These are phyloP conservation scores for Leptosphaerulina australis DNA, from an alignment of 2,329 filamentous ascomycete genomes.

Conservation along the genomic window DNA sequence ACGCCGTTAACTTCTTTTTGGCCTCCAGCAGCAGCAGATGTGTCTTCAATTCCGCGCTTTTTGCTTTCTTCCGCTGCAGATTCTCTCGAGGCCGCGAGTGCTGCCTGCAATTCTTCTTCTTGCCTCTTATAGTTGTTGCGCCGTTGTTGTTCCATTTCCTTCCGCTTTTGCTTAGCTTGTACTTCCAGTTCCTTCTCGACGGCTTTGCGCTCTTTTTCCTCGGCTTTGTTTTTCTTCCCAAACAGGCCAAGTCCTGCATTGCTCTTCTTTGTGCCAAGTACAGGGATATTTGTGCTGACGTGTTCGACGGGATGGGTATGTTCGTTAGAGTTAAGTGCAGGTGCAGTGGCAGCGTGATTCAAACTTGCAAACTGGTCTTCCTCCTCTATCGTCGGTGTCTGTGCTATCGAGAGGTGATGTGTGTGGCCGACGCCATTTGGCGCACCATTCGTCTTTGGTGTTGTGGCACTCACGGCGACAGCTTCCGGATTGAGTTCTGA, in stretches of 20 bases:
- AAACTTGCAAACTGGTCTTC: constrained; percentile 62
- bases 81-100: constrained; percentile 69
- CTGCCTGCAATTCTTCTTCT: constrained; percentile 68
- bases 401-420: constrained; percentile 43
- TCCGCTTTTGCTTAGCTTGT: constrained; percentile 54
- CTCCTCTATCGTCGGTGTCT: constrained; percentile 51
- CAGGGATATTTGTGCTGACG: constrained; percentile 39
- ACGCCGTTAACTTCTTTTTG: constrained; percentile 45
- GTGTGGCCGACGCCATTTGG: constrained; percentile 44
- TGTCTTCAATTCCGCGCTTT: constrained; percentile 23
- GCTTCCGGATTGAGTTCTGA: constrained; percentile 61
- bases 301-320: constrained; percentile 41
- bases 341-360: constrained; percentile 70
- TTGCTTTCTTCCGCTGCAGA: constrained; percentile 59
- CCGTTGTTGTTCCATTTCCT: constrained; percentile 58
- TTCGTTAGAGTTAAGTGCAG: constrained; percentile 44
- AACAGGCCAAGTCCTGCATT: constrained; percentile 47
- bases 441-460: constrained; percentile 55
- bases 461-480: constrained; percentile 56
- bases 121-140: constrained; percentile 63
- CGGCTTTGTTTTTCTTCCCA: constrained; percentile 66
- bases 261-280: constrained; percentile 45
- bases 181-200: constrained; percentile 60
- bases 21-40: not conserved
- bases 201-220: constrained; percentile 65